phyloP scores from a whole-genome alignment of 305 asterid genomes.

The Solanum aculeatissimum region DNA sequence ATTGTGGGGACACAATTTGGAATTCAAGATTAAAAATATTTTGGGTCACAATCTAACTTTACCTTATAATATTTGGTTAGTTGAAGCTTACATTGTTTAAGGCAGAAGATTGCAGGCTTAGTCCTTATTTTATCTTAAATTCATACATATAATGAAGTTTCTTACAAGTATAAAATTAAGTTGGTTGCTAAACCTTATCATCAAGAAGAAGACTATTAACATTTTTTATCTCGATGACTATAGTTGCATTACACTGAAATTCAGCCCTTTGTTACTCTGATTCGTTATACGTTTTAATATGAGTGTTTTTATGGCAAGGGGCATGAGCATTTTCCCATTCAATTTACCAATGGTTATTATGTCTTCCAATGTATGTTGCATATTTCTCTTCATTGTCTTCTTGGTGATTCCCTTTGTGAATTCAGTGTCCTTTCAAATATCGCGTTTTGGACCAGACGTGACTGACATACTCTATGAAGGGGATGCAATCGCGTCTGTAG shows the following conservation, averaged over 20 bases:
- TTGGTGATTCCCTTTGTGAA: background rate
- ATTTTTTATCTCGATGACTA: background rate
- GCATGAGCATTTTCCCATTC: background rate
- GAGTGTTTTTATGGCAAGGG: background rate
- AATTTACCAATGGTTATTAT: background rate
- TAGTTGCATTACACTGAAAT: background rate
- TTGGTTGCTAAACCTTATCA: background rate
- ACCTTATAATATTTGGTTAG: background rate
- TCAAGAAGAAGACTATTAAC: background rate
- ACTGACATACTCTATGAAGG: slow-evolving; percentile 10
- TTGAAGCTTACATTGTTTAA: background rate
- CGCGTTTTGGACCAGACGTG: slow-evolving; percentile 8
- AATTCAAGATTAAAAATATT: background rate
- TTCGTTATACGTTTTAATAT: background rate
- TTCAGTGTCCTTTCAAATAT: slow-evolving; percentile 11
- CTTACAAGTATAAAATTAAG: background rate
- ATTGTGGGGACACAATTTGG: background rate
- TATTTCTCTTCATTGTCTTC: background rate
- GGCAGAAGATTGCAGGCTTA: background rate
- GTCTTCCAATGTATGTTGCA: background rate
- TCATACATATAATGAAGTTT: background rate
- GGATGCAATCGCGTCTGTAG: slow-evolving; percentile 9
- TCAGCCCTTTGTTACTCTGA: background rate
- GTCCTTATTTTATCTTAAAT: background rate
- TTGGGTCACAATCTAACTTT: background rate